Percentiles rank a stretch among this genome's conserved stretches.
Evolutionary conservation across 2,329 filamentous ascomycete species (phyloP).

Genomic region (Fusarium sp.): DNA sequence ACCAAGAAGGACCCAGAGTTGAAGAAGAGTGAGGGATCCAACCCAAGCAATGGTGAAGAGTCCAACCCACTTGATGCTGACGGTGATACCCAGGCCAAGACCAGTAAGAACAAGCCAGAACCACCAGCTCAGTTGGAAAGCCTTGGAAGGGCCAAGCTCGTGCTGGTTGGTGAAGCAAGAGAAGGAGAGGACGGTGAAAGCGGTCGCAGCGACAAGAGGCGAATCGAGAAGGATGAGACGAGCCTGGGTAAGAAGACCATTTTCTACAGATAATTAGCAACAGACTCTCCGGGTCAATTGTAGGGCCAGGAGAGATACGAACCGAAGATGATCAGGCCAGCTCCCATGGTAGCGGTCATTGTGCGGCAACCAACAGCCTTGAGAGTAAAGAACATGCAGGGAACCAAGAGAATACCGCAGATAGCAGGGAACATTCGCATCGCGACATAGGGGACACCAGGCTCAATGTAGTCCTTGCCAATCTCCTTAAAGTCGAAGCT

Average conservation of each 20-base stretch:
- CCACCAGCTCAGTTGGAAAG: conserved; percentile 94
- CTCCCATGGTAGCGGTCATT: conserved; percentile 82
- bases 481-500: conserved; percentile 99
- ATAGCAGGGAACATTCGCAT: conserved; percentile 95
- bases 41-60: conserved; percentile 99
- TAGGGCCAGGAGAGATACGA: conserved; percentile 49
- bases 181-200: conserved; percentile 89
- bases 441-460: conserved; percentile 93
- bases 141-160: conserved; percentile 87
- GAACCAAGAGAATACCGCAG: conserved; percentile 86
- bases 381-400: conserved; percentile 92
- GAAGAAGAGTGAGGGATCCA: conserved; percentile 85
- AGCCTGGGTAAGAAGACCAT: conserved; percentile 93
- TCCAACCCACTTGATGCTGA: conserved; percentile 98
- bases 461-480: conserved; percentile 97
- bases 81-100: conserved; percentile 85
- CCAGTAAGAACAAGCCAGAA: conserved; percentile 94
- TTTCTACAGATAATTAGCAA: conserved; percentile 69
- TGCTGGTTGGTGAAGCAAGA: conserved; percentile 96
- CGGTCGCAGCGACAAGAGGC: conserved; percentile 91
- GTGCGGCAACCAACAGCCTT: conserved; percentile 92
- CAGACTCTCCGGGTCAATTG: neutral
- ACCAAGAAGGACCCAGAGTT: conserved; percentile 94
- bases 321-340: conserved; percentile 92
- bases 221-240: conserved; percentile 96